phyloP scores from a whole-genome alignment of 345 rosid genomes.

The Eucalyptus victrix region DNA sequence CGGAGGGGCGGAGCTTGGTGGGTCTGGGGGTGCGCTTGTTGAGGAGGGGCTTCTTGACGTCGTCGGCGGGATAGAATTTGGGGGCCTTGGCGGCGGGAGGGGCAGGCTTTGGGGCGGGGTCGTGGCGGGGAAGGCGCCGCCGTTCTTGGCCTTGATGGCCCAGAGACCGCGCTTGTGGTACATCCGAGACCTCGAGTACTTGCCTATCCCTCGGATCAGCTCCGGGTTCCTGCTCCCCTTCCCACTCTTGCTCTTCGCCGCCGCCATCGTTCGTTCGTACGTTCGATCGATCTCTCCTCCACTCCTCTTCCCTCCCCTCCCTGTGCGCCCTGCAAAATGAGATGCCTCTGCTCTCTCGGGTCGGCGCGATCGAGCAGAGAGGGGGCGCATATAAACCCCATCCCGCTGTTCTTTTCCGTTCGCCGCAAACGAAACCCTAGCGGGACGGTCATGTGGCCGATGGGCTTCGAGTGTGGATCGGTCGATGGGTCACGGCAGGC shows the following conservation, averaged over 20 bases:
- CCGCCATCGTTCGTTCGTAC: constrained; percentile 23
- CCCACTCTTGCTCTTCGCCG: neutral
- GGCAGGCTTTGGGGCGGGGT: constrained; percentile 37
- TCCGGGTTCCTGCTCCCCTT: constrained; percentile 42
- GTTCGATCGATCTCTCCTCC: neutral
- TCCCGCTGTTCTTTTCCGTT: neutral
- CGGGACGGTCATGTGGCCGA: neutral
- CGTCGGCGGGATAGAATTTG: constrained; percentile 77
- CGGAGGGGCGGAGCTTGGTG: constrained; percentile 63
- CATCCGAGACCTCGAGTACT: constrained; percentile 53
- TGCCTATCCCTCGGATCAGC: constrained; percentile 50
- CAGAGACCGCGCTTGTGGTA: constrained; percentile 66
- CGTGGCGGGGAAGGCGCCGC: constrained; percentile 78
- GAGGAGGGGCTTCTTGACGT: constrained; percentile 63
- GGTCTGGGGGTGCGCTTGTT: constrained; percentile 68
- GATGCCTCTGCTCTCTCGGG: neutral
- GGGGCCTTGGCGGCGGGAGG: constrained; percentile 37
- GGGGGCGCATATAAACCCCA: neutral
- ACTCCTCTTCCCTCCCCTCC: neutral
- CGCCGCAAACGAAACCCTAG: neutral
- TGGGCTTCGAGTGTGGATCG: neutral
- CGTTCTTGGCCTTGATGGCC: constrained; percentile 84
- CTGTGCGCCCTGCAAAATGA: neutral
- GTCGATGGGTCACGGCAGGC: neutral
- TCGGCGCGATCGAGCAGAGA: neutral